Base-by-base conservation (phyloP, 106 monocot genomes). In the Dendrobium officinale region DNA sequence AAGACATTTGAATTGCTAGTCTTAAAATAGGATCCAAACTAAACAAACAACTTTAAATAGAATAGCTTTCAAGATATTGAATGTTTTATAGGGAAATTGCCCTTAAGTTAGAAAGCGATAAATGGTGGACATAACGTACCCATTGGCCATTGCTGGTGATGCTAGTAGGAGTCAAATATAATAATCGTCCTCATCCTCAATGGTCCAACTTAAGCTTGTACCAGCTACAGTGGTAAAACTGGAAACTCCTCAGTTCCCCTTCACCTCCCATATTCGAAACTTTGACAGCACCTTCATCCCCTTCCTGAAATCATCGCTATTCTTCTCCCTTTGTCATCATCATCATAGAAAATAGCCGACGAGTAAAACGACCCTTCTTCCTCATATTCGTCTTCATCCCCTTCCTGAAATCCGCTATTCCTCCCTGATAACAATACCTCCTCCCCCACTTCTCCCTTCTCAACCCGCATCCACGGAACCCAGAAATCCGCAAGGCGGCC, bases 391-490 rank as follows among this genome's bases (percentile, higher is more conserved):
- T n/a, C 74, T 5, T 72, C 80, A 3, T 22, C 55, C 2, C 40
- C 72, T 26, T 47, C 75, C 15, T n/a, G 44, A 37, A 67, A 22
- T 15, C 9, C 44, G 37, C 64, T 55, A 59, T 77, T 80, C 79
- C 81, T 73, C 1, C 79, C 79, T 0, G 26, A 66, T 76, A 67
- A 67, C 81, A 86, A n/a, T 6, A 83, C 61, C 78, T 95, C 94
- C 79, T 91, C 91, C 31, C 75, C 88, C 19, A 99, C 82, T 24
- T 95, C 88, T 72, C 95, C 99, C 40, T 73, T 91, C 90, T 99
- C 95, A 49, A 99, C 99, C 41, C 82, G 75, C 44, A 8, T 77
- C 98, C 98, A 98, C 22, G 98, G 89, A 42, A 95, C 84, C 95
- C 98, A 98, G 17, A 99, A 59, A 64, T 99, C 95, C 2, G 95